Evolutionary conservation across 2,329 filamentous ascomycete genomes (phyloP).

Genomic region (Fonsecaea multimorphosa): DNA sequence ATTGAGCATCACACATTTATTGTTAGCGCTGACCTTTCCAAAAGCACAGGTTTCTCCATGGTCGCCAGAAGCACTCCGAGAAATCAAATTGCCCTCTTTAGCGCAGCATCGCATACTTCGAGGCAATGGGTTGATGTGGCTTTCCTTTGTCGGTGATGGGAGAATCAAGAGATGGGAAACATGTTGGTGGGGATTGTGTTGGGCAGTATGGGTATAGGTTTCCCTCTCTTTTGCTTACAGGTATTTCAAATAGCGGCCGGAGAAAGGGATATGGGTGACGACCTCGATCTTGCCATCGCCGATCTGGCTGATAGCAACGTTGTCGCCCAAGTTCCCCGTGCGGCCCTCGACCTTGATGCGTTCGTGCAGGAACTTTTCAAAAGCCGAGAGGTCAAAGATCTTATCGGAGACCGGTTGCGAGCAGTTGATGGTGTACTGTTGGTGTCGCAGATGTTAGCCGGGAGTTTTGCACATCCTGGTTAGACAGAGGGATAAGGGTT

Average conservation of each 20-base stretch:
- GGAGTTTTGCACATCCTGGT: background rate
- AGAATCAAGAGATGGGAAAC: background rate
- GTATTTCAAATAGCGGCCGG: conserved; percentile 99
- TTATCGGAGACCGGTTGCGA: conserved; percentile 98
- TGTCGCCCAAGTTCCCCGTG: conserved; percentile 96
- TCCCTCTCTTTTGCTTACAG: conserved; percentile 67
- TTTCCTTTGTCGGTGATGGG: background rate
- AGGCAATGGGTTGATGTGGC: background rate
- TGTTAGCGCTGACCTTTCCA: conserved; percentile 10
- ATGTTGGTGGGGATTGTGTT: background rate
- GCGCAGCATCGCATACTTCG: background rate
- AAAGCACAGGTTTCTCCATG: background rate
- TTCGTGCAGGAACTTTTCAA: conserved; percentile 99
- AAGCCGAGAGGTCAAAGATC: conserved; percentile 99
- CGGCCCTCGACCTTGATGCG: conserved; percentile 99
- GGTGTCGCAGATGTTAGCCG: background rate
- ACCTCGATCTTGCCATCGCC: conserved; percentile 99
- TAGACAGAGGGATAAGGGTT: background rate
- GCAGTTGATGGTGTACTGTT: conserved; percentile 97
- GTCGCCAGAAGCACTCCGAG: too few relatives aligned
- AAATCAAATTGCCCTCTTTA: background rate
- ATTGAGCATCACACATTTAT: conserved; percentile 2
- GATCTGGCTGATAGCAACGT: conserved; percentile 84
- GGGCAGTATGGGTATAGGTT: background rate
- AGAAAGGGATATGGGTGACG: conserved; percentile 96